Conservation (phyloP, 2,329 filamentous ascomycete genomes). For the Cucurbitaria berberidis region DNA sequence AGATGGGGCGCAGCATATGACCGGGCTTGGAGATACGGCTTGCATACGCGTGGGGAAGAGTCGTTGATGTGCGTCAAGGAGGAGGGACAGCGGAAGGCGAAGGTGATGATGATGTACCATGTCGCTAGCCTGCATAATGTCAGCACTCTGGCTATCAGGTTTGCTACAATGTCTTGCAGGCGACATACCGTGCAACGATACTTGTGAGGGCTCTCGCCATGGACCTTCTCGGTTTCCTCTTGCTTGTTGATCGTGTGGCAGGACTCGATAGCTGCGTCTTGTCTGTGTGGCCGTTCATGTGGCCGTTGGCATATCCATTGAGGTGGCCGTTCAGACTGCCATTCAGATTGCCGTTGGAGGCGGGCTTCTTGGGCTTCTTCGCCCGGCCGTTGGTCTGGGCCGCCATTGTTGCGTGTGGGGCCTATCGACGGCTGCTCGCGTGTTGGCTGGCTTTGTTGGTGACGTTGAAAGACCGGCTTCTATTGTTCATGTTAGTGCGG, state of each 20-base stretch:
- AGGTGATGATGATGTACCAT: conserved; percentile 84
- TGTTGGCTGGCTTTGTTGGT: conserved; percentile 9
- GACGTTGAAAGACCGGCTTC: neutral
- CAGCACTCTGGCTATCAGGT: conserved; percentile 1
- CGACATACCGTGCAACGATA: conserved; percentile 39
- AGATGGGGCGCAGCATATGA: conserved; percentile 75
- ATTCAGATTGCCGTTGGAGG: conserved; percentile 33
- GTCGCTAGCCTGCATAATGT: conserved; percentile 64
- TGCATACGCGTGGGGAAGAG: conserved; percentile 78
- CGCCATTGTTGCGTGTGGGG: conserved; percentile 40
- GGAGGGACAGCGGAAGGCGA: conserved; percentile 82
- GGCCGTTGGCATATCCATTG: conserved; percentile 33
- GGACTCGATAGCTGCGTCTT: conserved; percentile 31
- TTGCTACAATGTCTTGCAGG: neutral
- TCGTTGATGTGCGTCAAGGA: conserved; percentile 71
- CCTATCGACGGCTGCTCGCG: conserved; percentile 19
- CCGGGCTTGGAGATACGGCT: conserved; percentile 73
- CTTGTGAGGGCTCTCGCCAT: conserved; percentile 39
- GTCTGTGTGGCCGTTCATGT: conserved; percentile 37
- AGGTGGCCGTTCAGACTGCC: conserved; percentile 28
- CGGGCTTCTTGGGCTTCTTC: conserved; percentile 42
- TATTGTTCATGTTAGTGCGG: neutral
- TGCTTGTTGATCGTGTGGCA: conserved; percentile 19
- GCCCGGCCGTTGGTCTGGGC: conserved; percentile 46
- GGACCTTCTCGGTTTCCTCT: conserved; percentile 27